A percentile compares a stretch with the other conserved stretches of the same genome.
Conservation (phyloP, 306 rosid genomes). For the Castanea crenata region DNA sequence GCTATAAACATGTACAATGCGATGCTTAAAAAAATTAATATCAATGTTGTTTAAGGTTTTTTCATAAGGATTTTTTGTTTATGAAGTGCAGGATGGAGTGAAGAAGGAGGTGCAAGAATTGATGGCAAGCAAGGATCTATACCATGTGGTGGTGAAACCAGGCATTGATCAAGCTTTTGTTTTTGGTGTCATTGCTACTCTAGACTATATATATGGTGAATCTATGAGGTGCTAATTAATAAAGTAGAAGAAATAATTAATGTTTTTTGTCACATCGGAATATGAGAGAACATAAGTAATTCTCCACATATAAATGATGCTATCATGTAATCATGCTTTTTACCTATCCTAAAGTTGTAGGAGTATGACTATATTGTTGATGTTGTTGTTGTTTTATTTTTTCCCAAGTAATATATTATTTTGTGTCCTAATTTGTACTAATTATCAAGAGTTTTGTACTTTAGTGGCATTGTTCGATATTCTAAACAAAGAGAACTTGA, state of each 20-base stretch:
- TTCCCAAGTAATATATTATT: neutral
- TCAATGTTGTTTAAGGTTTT: neutral
- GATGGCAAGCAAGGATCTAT: conserved; percentile 42
- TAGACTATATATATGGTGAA: conserved; percentile 51
- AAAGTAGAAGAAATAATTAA: neutral
- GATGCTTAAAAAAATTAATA: neutral
- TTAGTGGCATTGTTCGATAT: no score
- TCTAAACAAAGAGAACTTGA: no score
- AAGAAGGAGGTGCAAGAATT: conserved; percentile 27
- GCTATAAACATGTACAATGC: neutral
- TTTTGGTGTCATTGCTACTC: conserved; percentile 45
- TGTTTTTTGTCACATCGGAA: no score
- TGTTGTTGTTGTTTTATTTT: neutral
- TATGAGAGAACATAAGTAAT: neutral
- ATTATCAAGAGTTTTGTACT: neutral
- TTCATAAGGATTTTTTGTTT: neutral
- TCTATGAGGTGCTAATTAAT: conserved; percentile 44
- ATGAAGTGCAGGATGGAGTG: conserved; percentile 32
- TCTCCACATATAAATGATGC: no score
- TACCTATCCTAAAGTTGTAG: no score
- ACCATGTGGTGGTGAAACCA: conserved; percentile 39
- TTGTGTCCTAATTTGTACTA: neutral
- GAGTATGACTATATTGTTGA: neutral
- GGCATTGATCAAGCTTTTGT: conserved; percentile 54
- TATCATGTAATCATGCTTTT: no score